These are phyloP conservation scores for Plasmodium gonderi DNA, from an alignment of 169 alveolate species.

Conservation along the genomic window DNA sequence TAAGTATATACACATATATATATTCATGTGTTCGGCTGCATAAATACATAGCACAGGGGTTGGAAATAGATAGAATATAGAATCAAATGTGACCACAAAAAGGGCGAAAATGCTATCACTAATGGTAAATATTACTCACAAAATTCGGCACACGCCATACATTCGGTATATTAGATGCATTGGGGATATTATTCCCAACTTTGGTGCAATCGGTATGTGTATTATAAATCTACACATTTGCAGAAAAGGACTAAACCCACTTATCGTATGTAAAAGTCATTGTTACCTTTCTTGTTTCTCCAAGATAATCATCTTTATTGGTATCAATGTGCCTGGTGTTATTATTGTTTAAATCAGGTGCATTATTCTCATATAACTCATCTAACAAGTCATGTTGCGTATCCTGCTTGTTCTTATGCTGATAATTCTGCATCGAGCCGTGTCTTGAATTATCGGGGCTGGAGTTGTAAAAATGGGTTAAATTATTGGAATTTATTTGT, in stretches of 20 bases:
- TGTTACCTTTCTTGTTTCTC: conserved; percentile 23
- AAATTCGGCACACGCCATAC: too few species aligned
- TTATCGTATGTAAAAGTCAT: not conserved
- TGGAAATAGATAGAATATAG: too few species aligned
- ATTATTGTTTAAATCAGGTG: not conserved
- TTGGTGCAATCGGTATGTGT: too few species aligned
- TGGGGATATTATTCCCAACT: too few species aligned
- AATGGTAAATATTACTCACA: too few species aligned
- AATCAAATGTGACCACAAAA: too few species aligned
- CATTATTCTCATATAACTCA: conserved; percentile 10
- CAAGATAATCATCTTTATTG: not conserved
- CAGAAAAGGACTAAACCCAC: too few species aligned
- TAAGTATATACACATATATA: not conserved
- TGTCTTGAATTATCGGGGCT: conserved; percentile 57
- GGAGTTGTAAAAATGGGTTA: conserved; percentile 45
- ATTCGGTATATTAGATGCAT: too few species aligned
- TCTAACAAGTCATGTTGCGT: conserved; percentile 10
- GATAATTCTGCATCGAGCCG: conserved; percentile 31
- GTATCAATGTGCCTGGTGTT: not conserved
- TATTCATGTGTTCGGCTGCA: not conserved
- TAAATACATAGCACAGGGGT: not conserved
- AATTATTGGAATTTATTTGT: conserved; percentile 53
- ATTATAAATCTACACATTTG: too few species aligned
- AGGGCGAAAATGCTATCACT: too few species aligned
- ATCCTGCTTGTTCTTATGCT: conserved; percentile 20